phyloP scores from a whole-genome alignment of 495 filamentous ascomycete species.

The Cudoniella acicularis region DNA sequence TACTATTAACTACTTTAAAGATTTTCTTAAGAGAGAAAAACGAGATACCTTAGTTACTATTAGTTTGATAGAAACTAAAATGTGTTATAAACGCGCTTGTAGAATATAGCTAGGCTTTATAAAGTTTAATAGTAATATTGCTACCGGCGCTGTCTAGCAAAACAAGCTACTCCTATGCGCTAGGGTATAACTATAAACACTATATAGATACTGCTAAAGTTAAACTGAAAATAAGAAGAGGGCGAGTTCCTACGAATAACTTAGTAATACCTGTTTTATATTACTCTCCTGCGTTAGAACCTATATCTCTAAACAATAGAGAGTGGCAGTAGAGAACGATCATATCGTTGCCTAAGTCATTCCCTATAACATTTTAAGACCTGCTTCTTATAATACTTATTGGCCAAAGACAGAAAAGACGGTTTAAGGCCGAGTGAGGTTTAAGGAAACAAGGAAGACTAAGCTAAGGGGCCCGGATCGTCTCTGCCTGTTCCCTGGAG shows the following conservation, averaged over 20 bases:
- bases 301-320: slow-evolving; percentile 1
- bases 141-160: neutral
- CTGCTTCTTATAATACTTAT: neutral
- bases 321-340: neutral
- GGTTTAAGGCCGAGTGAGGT: neutral
- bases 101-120: slow-evolving; percentile 1
- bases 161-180: neutral
- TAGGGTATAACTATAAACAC: slow-evolving; percentile 3
- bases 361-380: neutral
- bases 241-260: neutral
- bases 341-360: neutral
- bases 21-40: slow-evolving; percentile 4
- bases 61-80: slow-evolving; percentile 7
- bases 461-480: neutral
- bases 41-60: neutral
- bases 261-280: slow-evolving; percentile 4
- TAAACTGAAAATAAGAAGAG: slow-evolving; percentile 3
- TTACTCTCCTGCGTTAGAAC: neutral
- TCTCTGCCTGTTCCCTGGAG: neutral
- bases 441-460: neutral
- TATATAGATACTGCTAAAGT: slow-evolving; percentile 1
- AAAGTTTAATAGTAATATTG: slow-evolving; percentile 4
- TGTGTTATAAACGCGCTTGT: neutral
- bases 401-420: neutral
- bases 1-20: slow-evolving; percentile 5